These are phyloP conservation scores for Atkinsonella texensis DNA, from an alignment of 2,329 filamentous ascomycete species.

Conservation along the genomic window DNA sequence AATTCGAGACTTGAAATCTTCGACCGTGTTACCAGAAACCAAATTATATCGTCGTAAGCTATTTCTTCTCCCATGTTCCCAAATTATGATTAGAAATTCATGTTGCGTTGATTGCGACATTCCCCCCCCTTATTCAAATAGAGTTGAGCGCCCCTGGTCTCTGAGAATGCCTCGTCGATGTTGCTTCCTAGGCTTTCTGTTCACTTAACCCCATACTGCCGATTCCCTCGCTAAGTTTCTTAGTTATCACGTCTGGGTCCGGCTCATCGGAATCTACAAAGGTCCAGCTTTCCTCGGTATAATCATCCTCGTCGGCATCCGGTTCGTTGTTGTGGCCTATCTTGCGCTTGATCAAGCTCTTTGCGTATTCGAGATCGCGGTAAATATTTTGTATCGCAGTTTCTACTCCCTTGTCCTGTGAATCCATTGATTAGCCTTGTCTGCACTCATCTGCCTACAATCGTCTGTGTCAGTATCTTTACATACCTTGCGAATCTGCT, in stretches of 20 bases:
- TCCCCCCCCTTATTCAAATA: no score
- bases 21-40: no score
- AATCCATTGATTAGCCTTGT: constrained; percentile 6
- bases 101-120: no score
- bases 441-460: not conserved
- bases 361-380: constrained; percentile 87
- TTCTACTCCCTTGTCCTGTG: constrained; percentile 77
- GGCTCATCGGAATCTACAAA: constrained; percentile 56
- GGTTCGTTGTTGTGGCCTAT: constrained; percentile 34
- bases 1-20: no score
- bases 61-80: no score
- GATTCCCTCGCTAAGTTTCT: constrained; percentile 26
- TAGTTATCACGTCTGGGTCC: constrained; percentile 30
- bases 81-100: no score
- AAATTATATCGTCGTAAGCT: no score
- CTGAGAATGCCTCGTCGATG: constrained; percentile 3
- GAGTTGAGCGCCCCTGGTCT: not conserved
- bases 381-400: constrained; percentile 88
- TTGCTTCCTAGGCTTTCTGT: constrained; percentile 15
- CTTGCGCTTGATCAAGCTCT: constrained; percentile 62
- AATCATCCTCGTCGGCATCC: constrained; percentile 35
- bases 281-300: constrained; percentile 78
- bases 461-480: not conserved
- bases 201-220: constrained; percentile 9
- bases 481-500: constrained; percentile 74